These are phyloP conservation scores for Rhizopogon rudus DNA, from an alignment of 768 basidiomycete species.

Conservation along the genomic window DNA sequence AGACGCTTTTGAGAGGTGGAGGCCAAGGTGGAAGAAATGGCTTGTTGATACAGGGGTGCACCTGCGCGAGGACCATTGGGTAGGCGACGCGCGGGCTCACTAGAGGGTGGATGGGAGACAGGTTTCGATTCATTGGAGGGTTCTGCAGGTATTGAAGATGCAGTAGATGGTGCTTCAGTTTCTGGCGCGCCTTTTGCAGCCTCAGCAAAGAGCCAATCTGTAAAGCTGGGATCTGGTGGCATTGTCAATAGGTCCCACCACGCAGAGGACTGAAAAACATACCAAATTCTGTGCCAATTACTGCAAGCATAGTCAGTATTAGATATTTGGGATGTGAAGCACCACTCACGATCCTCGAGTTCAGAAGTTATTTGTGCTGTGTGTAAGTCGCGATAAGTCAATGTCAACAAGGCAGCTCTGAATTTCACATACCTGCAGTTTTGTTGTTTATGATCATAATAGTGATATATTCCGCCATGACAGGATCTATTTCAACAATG, in stretches of 20 bases:
- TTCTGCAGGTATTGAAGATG: slow-evolving; percentile 24
- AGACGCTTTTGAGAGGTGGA: slow-evolving; percentile 57
- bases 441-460: slow-evolving; percentile 96
- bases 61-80: slow-evolving; percentile 47
- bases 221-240: slow-evolving; percentile 68
- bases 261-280: slow-evolving; percentile 17
- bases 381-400: slow-evolving; percentile 5
- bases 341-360: slow-evolving; percentile 66
- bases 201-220: slow-evolving; percentile 83
- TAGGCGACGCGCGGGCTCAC: slow-evolving; percentile 29
- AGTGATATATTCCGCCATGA: slow-evolving; percentile 93
- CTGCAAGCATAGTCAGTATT: slow-evolving; percentile 24
- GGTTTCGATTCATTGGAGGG: slow-evolving; percentile 20
- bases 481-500: slow-evolving; percentile 50
- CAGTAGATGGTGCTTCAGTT: slow-evolving; percentile 34
- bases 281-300: slow-evolving; percentile 85
- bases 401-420: slow-evolving; percentile 3
- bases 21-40: slow-evolving; percentile 60
- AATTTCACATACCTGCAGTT: slow-evolving; percentile 52
- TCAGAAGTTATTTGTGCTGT: slow-evolving; percentile 84
- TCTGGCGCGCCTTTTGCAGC: slow-evolving; percentile 66
- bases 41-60: slow-evolving; percentile 63
- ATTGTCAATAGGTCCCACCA: neutral
- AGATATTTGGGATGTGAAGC: neutral
- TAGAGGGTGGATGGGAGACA: slow-evolving; percentile 28